Evolutionary conservation across 1,139 yeast species (phyloP), one percentile per base, ranked within the genome.

Genomic region (Debaryomyces robertsiae): DNA sequence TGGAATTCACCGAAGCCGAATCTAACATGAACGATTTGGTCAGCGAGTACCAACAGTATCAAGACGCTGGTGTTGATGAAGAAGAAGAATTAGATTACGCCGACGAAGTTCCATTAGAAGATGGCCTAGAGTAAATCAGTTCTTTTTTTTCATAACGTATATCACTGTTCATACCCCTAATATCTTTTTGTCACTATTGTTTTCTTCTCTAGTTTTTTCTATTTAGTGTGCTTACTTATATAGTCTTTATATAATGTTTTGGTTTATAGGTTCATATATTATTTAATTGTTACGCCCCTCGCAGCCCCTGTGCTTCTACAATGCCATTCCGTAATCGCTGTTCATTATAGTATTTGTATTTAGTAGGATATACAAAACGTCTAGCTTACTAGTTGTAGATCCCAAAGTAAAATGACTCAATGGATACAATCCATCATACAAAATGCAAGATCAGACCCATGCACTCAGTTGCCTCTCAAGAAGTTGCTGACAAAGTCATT

Each of bases 1-100:
- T 83, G 76, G 96, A 89, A 72, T 89, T 89, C 65, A 81, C 90
- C 47, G 96, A 89, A 70, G 96, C 96, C 40, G 89, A 77, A 56
- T 66, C 75, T 41, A 87, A 89, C 65, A 82, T 89, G 90, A 81
- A 79, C 55, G 96, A 89, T 67, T 76, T 89, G 61, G 90, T 89
- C 45, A 80, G 83, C 58, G 96, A 89, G 67, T 88, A 88, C 65
- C 94, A 87, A 71, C 96, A 89, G 71, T 88, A 89, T 73, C 95
- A 88, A 74, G 93, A 84, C 52, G 93, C 89, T 32, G 76, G 81
- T 45, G 77, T 82, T 48, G 85, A 82, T 46, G 94, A 86, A 54
- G 86, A 79, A 46, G 85, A 80, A 55, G 84, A 80, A 48, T 65
- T 79, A 58, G 91, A 82, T 41, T 82, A 79, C 59, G 85, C 75